These are phyloP conservation scores for Yamadazyma mexicana DNA, from an alignment of 1,139 yeast genomes.

Conservation along the genomic window DNA sequence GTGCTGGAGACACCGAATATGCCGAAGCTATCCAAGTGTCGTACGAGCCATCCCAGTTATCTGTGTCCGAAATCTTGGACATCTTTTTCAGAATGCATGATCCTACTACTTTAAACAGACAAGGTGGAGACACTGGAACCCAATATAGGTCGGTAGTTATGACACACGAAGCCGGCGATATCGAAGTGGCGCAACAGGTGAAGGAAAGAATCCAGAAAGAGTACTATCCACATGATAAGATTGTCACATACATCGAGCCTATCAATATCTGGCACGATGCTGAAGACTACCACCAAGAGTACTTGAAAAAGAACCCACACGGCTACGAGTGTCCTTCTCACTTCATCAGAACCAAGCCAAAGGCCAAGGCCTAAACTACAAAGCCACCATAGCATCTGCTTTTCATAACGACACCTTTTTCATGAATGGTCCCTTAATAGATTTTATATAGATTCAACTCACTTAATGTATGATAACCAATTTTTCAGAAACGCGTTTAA, in stretches of 20 bases:
- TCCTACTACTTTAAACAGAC: constrained; percentile 54
- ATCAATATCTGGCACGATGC: constrained; percentile 81
- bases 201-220: constrained; percentile 34
- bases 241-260: constrained; percentile 68
- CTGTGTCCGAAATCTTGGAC: constrained; percentile 65
- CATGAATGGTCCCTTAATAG: not conserved
- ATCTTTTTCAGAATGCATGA: constrained; percentile 93
- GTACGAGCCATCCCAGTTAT: constrained; percentile 67
- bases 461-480: not conserved
- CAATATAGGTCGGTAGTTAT: constrained; percentile 83
- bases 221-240: constrained; percentile 45
- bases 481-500: constrained; percentile 1
- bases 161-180: constrained; percentile 51
- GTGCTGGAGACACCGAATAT: constrained; percentile 67
- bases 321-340: constrained; percentile 94
- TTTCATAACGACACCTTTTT: too few species aligned
- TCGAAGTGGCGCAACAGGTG: constrained; percentile 27
- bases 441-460: not conserved
- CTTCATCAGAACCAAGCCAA: constrained; percentile 52
- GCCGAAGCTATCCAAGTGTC: constrained; percentile 83
- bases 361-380: too few species aligned
- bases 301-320: constrained; percentile 72
- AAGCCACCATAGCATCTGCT: too few species aligned
- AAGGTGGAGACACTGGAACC: constrained; percentile 82
- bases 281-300: constrained; percentile 88